phyloP scores from a whole-genome alignment of 768 basidiomycete species.

The Pleurotus ostreatus region DNA sequence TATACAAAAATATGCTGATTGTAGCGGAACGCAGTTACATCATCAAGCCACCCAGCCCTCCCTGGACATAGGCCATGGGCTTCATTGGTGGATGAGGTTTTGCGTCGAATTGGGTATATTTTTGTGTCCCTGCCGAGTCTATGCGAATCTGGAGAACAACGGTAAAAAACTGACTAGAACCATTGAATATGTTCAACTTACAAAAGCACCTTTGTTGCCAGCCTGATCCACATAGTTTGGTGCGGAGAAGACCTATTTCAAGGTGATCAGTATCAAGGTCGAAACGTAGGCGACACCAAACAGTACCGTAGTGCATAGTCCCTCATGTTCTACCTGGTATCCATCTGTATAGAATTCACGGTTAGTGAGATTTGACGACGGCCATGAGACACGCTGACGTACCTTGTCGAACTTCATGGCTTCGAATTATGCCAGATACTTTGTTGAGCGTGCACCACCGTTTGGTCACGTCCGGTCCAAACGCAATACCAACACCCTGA shows the following conservation, averaged over 20 bases:
- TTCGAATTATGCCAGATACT: conserved; percentile 86
- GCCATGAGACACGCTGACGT: conserved; percentile 17
- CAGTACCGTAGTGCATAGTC: conserved; percentile 84
- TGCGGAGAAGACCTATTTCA: conserved; percentile 78
- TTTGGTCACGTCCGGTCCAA: conserved; percentile 92
- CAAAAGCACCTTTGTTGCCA: conserved; percentile 90
- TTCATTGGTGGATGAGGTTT: conserved; percentile 85
- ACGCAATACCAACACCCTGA: conserved; percentile 91
- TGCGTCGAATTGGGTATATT: conserved; percentile 83
- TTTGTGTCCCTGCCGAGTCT: conserved; percentile 65
- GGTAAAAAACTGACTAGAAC: too few species aligned
- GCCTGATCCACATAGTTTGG: conserved; percentile 94
- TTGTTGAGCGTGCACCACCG: conserved; percentile 86
- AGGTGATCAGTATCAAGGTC: not conserved
- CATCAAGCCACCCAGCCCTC: conserved; percentile 64
- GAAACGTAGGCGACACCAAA: conserved; percentile 13
- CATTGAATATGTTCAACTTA: conserved; percentile 32
- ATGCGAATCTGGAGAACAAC: conserved; percentile 62
- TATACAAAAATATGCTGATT: conserved; percentile 8
- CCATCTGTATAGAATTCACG: conserved; percentile 50
- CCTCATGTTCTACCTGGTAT: conserved; percentile 92
- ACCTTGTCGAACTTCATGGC: conserved; percentile 96
- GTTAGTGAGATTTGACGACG: not conserved
- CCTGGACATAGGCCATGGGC: conserved; percentile 86
- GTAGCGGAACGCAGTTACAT: conserved; percentile 30